phyloP scores from a whole-genome alignment of 192 early-diverging fungal species.

The Funneliformis geosporum region DNA sequence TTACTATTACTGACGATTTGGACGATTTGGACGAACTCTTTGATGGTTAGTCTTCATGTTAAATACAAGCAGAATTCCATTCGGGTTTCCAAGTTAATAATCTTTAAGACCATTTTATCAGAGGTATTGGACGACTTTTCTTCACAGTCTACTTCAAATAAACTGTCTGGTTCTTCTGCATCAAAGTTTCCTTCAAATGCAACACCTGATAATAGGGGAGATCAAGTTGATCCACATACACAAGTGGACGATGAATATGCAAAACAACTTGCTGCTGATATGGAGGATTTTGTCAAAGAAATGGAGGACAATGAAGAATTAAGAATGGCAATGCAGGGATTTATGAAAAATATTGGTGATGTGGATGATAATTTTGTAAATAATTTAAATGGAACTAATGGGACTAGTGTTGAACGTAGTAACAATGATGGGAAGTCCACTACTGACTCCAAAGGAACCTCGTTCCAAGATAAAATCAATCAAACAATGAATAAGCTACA shows the following conservation, averaged over 20 bases:
- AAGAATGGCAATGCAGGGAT: conserved; percentile 55
- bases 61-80: neutral
- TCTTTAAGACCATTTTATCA: conserved; percentile 29
- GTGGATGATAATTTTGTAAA: conserved; percentile 23
- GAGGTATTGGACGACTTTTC: conserved; percentile 79
- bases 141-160: conserved; percentile 33
- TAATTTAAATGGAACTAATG: conserved; percentile 3
- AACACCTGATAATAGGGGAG: conserved; percentile 22
- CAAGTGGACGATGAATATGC: conserved; percentile 71
- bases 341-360: conserved; percentile 50
- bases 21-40: conserved; percentile 70
- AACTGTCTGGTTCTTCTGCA: conserved; percentile 45
- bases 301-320: conserved; percentile 58
- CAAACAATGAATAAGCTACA: conserved; percentile 90
- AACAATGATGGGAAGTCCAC: neutral
- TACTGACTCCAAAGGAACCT: conserved; percentile 33
- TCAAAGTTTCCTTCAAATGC: conserved; percentile 38
- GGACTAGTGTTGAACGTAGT: conserved; percentile 21
- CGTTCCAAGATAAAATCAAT: conserved; percentile 88
- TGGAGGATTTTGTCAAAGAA: conserved; percentile 77
- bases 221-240: conserved; percentile 33
- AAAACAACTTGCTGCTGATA: conserved; percentile 72
- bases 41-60: conserved; percentile 50
- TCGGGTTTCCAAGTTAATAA: neutral
- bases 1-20: conserved; percentile 48